These are phyloP conservation scores for Globisporangium recalcitrans DNA, from an alignment of 352 stramenopile species.

Conservation along the genomic window DNA sequence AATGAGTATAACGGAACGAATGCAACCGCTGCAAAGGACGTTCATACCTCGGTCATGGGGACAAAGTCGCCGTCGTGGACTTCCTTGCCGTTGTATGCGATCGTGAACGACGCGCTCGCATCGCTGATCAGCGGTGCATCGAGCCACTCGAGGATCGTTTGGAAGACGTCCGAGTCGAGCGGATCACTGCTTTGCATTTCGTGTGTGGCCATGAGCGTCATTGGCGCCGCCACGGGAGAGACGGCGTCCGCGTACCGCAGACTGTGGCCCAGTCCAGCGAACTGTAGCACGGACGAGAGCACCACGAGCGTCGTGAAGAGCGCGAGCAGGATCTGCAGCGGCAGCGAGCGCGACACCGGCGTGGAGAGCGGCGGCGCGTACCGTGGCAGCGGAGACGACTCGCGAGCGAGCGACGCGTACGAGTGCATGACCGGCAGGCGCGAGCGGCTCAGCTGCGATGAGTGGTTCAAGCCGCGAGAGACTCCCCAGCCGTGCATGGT, in stretches of 20 bases:
- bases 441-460: conserved; percentile 15
- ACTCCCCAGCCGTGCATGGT: conserved; percentile 18
- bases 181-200: neutral
- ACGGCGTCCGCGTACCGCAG: conserved; percentile 10
- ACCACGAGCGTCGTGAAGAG: conserved; percentile 28
- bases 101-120: conserved; percentile 14
- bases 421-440: conserved; percentile 19
- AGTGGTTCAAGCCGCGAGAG: conserved; percentile 13
- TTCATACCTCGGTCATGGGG: conserved; percentile 29
- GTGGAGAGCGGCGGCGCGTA: conserved; percentile 19
- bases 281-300: conserved; percentile 21
- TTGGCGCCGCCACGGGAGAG: neutral
- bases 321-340: conserved; percentile 28
- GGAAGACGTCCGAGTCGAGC: conserved; percentile 10
- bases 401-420: conserved; percentile 14
- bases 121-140: neutral
- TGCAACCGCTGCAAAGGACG: neutral
- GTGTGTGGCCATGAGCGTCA: neutral
- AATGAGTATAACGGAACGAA: too few relatives aligned
- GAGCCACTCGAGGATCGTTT: conserved; percentile 15
- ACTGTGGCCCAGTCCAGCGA: conserved; percentile 19
- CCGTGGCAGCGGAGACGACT: conserved; percentile 14
- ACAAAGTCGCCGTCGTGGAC: conserved; percentile 27
- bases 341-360: conserved; percentile 27
- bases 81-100: conserved; percentile 22